Conservation (phyloP, 2,329 filamentous ascomycete species). For the Grosmannia serpens region DNA sequence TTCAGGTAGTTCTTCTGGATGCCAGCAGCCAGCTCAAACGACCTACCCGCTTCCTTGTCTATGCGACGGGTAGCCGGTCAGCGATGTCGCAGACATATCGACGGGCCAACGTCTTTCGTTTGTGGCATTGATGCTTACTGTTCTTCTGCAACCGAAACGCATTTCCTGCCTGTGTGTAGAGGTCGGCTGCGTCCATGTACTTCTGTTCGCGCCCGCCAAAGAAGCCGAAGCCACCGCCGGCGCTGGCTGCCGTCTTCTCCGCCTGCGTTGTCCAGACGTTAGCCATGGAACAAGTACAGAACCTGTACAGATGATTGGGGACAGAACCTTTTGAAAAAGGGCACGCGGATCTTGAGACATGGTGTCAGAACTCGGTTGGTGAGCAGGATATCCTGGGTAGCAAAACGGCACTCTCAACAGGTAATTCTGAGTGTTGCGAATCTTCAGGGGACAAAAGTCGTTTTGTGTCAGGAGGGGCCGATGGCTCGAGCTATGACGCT, state of each 20-base stretch:
- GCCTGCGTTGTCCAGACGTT: constrained; percentile 43
- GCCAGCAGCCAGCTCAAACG: constrained; percentile 76
- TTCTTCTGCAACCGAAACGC: constrained; percentile 81
- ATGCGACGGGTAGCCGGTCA: background rate
- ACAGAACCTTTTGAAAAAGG: constrained; percentile 61
- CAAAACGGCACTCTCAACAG: background rate
- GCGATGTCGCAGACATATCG: background rate
- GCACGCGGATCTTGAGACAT: constrained; percentile 55
- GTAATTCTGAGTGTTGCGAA: background rate
- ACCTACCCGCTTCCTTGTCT: constrained; percentile 78
- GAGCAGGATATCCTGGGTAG: background rate
- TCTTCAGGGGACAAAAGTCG: background rate
- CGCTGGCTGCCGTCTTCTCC: constrained; percentile 68
- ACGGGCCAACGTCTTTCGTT: background rate
- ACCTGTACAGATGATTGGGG: background rate
- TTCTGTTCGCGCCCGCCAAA: constrained; percentile 84
- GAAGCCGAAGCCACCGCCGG: constrained; percentile 73
- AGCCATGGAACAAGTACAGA: constrained; percentile 11
- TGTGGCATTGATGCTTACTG: constrained; percentile 38
- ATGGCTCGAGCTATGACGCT: background rate
- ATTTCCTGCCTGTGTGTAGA: constrained; percentile 82
- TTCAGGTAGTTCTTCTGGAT: constrained; percentile 74
- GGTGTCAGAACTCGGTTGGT: background rate
- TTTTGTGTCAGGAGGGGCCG: background rate
- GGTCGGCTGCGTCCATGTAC: constrained; percentile 76